phyloP scores from a whole-genome alignment of 306 rosid genomes.

The Quercus suber region DNA sequence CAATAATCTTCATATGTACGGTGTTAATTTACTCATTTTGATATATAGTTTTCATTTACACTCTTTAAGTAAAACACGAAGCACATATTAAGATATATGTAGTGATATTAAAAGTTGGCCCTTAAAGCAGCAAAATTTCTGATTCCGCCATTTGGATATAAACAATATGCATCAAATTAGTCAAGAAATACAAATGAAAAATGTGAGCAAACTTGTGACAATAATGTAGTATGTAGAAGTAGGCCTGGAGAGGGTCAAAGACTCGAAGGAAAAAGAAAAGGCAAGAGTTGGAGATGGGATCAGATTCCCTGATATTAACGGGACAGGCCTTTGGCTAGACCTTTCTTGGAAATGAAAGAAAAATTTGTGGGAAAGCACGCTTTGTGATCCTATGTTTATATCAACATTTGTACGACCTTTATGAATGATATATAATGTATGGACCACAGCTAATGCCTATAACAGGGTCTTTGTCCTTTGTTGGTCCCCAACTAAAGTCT shows the following conservation, averaged over 20 bases:
- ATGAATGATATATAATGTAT: neutral
- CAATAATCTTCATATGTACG: too few relatives aligned
- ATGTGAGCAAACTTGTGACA: too few relatives aligned
- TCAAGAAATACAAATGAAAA: too few relatives aligned
- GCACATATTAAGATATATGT: too few relatives aligned
- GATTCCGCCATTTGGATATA: too few relatives aligned
- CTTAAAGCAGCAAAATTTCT: too few relatives aligned
- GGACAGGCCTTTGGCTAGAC: conserved; percentile 53
- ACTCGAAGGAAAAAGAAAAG: neutral
- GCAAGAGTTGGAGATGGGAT: conserved; percentile 1
- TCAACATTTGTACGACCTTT: neutral
- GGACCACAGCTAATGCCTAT: conserved; percentile 36
- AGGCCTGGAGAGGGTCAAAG: neutral
- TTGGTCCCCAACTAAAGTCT: neutral
- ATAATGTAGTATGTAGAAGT: too few relatives aligned
- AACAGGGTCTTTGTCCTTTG: conserved; percentile 3
- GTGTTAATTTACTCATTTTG: too few relatives aligned
- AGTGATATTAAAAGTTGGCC: too few relatives aligned
- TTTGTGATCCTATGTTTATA: conserved; percentile 45
- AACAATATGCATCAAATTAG: too few relatives aligned
- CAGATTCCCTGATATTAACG: conserved; percentile 62
- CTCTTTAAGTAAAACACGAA: too few relatives aligned
- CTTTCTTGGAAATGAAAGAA: conserved; percentile 94
- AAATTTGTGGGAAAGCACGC: conserved; percentile 64
- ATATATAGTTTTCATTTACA: too few relatives aligned